Evolutionary conservation across 192 early-diverging fungal species (phyloP), one percentile per base, ranked within the genome.

Genomic region (Coemansia sp.): DNA sequence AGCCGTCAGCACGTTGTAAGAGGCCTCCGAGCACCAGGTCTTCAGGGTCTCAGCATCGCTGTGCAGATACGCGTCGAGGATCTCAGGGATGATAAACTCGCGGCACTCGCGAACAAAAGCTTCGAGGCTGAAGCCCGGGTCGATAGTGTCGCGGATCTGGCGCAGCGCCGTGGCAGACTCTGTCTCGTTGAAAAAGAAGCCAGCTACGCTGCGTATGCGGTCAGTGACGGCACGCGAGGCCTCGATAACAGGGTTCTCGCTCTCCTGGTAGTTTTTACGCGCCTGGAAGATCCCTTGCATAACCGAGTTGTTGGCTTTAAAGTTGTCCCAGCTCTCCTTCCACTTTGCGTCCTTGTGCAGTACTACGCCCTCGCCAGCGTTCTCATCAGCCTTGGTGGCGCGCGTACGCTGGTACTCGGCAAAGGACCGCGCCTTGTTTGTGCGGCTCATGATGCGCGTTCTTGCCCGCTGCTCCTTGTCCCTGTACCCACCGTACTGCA

Each of bases 21-120:
- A 91, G 68, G 90, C 92, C 84, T 99, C 98, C 12, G 93, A 94
- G 86, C 96, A 97, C 97, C 98, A 99, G 59, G 90, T 79, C 75
- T 90, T 89, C 49, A 99, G 87, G 5, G 91, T 91, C 67, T 87
- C 91, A 2, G 87, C 84, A 70, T 98, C 96, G 38, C 91, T 89
- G 68, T 91, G 92, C 63, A 99, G 77, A 52, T 97, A 95, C 0
- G 95, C 97, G 67, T 99, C 98, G 75, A 98, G 88, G 62, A 99
- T 85, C 74, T 99, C 98, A 10, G 98, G 97, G 74, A 99, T 86
- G 64, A 96, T 94, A 66, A 91, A 98, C 74, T 91, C 90, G 68
- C 95, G 92, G 36, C 91, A 91, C 71, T 99, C 97, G 78, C 89
- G 91, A 86, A 98, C 84, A 77, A 98, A 98, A 34, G 77, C 85